phyloP scores from a whole-genome alignment of 2,329 filamentous ascomycete genomes.

The Magnaporthiopsis rhizophila region DNA sequence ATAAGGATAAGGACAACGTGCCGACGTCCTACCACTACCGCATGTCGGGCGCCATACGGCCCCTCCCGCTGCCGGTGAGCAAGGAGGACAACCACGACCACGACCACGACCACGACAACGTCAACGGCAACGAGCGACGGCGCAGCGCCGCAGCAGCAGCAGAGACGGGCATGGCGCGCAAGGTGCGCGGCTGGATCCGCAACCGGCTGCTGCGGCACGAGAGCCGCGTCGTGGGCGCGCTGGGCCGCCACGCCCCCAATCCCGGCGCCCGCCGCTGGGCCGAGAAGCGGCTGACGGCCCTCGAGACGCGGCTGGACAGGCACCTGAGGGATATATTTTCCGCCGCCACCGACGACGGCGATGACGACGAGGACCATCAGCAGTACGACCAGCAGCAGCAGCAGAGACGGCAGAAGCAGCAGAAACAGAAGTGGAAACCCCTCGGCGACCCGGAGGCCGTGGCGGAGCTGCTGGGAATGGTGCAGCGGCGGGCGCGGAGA shows the following conservation, averaged over 20 bases:
- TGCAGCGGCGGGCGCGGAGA: background rate
- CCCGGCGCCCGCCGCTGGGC: background rate
- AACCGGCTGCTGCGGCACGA: background rate
- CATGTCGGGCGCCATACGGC: background rate
- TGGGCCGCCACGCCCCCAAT: background rate
- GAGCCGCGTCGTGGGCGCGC: background rate
- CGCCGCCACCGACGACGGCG: no score
- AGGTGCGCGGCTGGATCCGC: background rate
- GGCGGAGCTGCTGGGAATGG: background rate
- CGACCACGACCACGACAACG: background rate
- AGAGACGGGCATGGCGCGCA: no score
- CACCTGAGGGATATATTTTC: background rate
- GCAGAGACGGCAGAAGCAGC: no score
- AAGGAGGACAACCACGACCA: background rate
- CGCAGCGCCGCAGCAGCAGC: no score
- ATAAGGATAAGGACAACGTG: no score
- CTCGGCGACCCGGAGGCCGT: background rate
- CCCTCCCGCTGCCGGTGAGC: background rate
- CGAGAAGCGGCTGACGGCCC: background rate
- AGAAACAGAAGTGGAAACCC: no score
- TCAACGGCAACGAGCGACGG: background rate
- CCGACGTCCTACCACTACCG: no score
- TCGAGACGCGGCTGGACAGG: background rate
- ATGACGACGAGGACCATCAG: no score
- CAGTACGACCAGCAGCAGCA: no score